Evolutionary conservation across 2,329 filamentous ascomycete genomes (phyloP).

Genomic region (Arthrobotrys megalospora): DNA sequence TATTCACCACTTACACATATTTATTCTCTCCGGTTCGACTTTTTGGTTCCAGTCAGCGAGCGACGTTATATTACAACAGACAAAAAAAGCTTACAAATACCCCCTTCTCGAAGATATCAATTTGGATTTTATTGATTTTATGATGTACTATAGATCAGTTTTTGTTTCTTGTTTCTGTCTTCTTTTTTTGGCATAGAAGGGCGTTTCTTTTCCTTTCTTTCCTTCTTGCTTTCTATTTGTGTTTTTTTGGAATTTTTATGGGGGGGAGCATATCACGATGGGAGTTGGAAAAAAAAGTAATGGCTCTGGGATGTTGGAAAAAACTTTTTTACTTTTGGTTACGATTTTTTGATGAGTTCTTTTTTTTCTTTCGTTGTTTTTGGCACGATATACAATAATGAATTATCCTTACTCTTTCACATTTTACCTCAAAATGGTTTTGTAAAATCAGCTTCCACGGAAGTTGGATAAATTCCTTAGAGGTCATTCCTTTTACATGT

Average conservation of each 20-base stretch:
- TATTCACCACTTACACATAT: background rate
- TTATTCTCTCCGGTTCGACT: background rate
- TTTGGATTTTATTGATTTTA: conserved; percentile 26
- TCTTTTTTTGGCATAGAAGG: conserved; percentile 45
- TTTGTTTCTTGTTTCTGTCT: conserved; percentile 1
- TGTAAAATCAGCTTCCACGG: too few species aligned
- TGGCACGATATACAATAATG: conserved; percentile 8
- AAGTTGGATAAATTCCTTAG: background rate
- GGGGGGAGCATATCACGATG: conserved; percentile 27
- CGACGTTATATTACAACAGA: conserved; percentile 4
- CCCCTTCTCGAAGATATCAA: conserved; percentile 31
- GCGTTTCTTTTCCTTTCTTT: conserved; percentile 26
- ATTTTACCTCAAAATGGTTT: background rate
- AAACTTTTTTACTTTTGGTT: conserved; percentile 1
- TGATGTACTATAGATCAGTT: conserved; percentile 51
- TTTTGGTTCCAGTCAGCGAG: conserved; percentile 27
- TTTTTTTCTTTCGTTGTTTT: background rate
- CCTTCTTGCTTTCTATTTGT: background rate
- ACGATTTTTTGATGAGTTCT: conserved; percentile 7
- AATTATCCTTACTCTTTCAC: conserved; percentile 5
- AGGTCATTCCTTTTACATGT: background rate
- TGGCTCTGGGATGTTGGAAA: conserved; percentile 2
- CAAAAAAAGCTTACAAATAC: conserved; percentile 50
- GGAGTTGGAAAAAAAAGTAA: conserved; percentile 37
- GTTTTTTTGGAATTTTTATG: conserved; percentile 12